Evolutionary conservation across 176 grass and related monocot genomes (phyloP).

Genomic region (Aegilops longissima): DNA sequence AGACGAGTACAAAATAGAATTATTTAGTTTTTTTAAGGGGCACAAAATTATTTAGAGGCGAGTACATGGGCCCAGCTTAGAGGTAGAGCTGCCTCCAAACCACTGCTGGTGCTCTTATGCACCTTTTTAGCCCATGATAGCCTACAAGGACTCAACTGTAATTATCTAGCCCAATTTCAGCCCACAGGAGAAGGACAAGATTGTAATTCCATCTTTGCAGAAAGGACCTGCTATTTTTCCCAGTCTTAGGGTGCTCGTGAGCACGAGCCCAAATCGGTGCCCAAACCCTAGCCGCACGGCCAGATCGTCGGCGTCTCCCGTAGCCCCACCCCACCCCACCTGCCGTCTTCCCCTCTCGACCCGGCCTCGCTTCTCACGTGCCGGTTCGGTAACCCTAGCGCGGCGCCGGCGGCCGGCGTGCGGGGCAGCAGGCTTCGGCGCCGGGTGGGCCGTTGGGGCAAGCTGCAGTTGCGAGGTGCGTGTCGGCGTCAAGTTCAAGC

Average conservation of each 20-base stretch:
- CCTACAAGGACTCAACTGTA: neutral
- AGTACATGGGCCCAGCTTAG: too few relatives aligned
- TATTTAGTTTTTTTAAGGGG: too few relatives aligned
- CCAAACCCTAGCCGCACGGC: constrained; percentile 15
- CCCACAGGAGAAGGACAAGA: constrained; percentile 2
- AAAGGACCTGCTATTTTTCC: constrained; percentile 6
- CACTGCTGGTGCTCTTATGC: too few relatives aligned
- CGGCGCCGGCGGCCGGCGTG: neutral
- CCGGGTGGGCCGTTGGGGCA: neutral
- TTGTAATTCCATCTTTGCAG: neutral
- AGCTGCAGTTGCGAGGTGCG: constrained; percentile 3
- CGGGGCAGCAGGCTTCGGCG: neutral
- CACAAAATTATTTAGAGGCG: too few relatives aligned
- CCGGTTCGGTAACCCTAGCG: neutral
- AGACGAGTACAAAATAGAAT: too few relatives aligned
- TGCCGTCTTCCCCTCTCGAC: neutral
- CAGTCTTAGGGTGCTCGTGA: neutral
- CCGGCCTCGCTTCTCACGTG: neutral
- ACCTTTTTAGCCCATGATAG: neutral
- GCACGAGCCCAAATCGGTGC: neutral
- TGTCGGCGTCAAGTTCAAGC: neutral
- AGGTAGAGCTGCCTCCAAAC: too few relatives aligned
- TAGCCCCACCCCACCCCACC: neutral
- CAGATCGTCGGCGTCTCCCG: neutral
- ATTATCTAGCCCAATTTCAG: neutral